A percentile compares a stretch with the other conserved stretches of the same genome.
phyloP scores from a whole-genome alignment of 768 basidiomycete species.

The Candolleomyces efflorescens region DNA sequence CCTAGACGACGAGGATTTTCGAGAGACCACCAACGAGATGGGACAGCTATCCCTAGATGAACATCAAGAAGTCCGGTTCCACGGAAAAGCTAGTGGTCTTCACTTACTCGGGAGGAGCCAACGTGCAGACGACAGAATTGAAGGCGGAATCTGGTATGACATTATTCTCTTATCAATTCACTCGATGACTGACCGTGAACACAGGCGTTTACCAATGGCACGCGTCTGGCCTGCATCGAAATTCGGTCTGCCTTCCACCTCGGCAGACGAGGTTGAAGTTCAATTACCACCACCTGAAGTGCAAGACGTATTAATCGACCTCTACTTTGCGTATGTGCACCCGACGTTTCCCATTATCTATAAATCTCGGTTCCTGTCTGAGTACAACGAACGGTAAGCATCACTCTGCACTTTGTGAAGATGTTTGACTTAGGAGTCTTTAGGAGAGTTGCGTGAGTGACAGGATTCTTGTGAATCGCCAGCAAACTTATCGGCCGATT shows the following conservation, averaged over 20 bases:
- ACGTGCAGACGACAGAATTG: constrained; percentile 62
- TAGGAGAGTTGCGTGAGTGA: too few relatives aligned
- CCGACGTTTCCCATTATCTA: constrained; percentile 82
- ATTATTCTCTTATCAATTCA: constrained; percentile 6
- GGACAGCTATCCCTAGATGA: constrained; percentile 74
- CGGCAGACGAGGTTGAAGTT: constrained; percentile 42
- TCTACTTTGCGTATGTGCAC: constrained; percentile 83
- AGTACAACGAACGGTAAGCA: constrained; percentile 51
- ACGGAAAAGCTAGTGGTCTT: constrained; percentile 73
- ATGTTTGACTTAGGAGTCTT: not conserved
- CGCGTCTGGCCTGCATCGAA: constrained; percentile 66
- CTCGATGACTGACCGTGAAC: not conserved
- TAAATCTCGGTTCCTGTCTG: constrained; percentile 61
- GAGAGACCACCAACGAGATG: constrained; percentile 51
- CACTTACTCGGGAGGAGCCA: constrained; percentile 66
- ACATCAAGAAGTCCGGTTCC: constrained; percentile 81
- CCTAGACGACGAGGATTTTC: constrained; percentile 36
- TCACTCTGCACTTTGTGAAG: not conserved
- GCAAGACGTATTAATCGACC: constrained; percentile 64
- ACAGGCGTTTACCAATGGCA: constrained; percentile 70
- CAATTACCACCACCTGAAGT: constrained; percentile 55
- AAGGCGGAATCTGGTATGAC: constrained; percentile 67
- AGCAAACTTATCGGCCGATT: constrained; percentile 15
- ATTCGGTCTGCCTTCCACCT: constrained; percentile 30
- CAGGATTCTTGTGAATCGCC: constrained; percentile 20